Evolutionary conservation across 495 filamentous ascomycete genomes (phyloP).

Genomic region (Aspergillus conjunctus): DNA sequence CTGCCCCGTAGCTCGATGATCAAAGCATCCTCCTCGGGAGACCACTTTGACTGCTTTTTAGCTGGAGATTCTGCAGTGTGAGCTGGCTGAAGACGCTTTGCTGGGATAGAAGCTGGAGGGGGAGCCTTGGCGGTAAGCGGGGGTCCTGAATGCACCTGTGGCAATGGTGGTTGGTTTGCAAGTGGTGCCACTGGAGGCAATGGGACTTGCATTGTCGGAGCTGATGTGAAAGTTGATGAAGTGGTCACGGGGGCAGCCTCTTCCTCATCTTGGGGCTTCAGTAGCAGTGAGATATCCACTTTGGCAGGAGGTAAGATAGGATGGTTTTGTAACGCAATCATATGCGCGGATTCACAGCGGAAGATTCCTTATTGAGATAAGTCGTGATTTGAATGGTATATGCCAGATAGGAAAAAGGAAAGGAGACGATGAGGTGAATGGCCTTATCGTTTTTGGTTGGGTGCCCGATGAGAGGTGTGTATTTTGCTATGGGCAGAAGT

Average conservation of each 20-base stretch:
- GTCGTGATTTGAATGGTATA: constrained; percentile 9
- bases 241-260: constrained; percentile 60
- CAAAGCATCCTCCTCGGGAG: constrained; percentile 80
- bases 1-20: constrained; percentile 86
- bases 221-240: constrained; percentile 51
- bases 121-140: constrained; percentile 36
- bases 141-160: constrained; percentile 31
- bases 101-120: constrained; percentile 34
- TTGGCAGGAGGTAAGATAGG: constrained; percentile 60
- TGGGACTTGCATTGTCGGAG: constrained; percentile 52
- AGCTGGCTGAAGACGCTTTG: constrained; percentile 54
- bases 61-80: constrained; percentile 69
- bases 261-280: constrained; percentile 80
- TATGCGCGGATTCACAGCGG: constrained; percentile 47
- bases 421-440: constrained; percentile 5
- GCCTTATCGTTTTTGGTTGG: constrained; percentile 15
- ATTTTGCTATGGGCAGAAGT: constrained; percentile 14
- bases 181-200: constrained; percentile 36
- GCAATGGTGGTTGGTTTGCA: constrained; percentile 35
- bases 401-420: constrained; percentile 2
- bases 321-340: constrained; percentile 55
- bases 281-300: constrained; percentile 87
- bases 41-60: constrained; percentile 98
- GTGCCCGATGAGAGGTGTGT: constrained; percentile 13
- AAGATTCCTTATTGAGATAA: constrained; percentile 10